These are phyloP conservation scores for Schwanniomyces vanrijiae DNA, from an alignment of 805 yeast species.

Conservation along the genomic window DNA sequence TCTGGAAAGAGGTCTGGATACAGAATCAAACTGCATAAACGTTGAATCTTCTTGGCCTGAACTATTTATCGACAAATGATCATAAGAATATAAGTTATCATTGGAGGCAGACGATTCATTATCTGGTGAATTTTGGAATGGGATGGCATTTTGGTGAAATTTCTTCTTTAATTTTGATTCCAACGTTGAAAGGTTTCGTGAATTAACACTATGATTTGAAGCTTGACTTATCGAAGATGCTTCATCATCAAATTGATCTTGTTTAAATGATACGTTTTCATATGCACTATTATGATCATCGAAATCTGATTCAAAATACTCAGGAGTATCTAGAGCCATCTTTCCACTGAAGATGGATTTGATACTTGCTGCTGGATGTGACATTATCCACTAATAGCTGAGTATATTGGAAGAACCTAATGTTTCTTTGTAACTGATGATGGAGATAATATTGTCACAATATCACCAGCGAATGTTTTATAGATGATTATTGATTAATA, in stretches of 20 bases:
- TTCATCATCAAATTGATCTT: constrained; percentile 13
- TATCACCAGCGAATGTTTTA: background rate
- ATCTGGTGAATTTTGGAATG: constrained; percentile 11
- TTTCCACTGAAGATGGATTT: constrained; percentile 39
- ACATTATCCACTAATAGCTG: constrained; percentile 21
- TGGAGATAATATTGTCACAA: background rate
- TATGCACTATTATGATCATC: background rate
- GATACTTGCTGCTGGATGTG: constrained; percentile 44
- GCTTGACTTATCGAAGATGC: constrained; percentile 13
- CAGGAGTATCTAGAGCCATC: constrained; percentile 24
- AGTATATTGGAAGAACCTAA: background rate
- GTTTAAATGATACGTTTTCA: background rate
- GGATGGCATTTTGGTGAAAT: background rate
- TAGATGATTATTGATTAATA: background rate
- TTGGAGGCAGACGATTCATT: constrained; percentile 26
- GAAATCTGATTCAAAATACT: constrained; percentile 16
- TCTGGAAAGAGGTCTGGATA: constrained; percentile 60
- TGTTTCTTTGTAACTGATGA: background rate
- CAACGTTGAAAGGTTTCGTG: constrained; percentile 17
- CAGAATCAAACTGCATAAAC: constrained; percentile 17
- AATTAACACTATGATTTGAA: constrained; percentile 17
- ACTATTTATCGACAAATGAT: background rate
- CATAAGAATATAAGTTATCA: constrained; percentile 4
- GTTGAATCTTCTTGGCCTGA: constrained; percentile 4
- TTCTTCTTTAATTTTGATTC: constrained; percentile 1